phyloP scores from a whole-genome alignment of 192 early-diverging fungal species.

The Backusella mclennaniae region DNA sequence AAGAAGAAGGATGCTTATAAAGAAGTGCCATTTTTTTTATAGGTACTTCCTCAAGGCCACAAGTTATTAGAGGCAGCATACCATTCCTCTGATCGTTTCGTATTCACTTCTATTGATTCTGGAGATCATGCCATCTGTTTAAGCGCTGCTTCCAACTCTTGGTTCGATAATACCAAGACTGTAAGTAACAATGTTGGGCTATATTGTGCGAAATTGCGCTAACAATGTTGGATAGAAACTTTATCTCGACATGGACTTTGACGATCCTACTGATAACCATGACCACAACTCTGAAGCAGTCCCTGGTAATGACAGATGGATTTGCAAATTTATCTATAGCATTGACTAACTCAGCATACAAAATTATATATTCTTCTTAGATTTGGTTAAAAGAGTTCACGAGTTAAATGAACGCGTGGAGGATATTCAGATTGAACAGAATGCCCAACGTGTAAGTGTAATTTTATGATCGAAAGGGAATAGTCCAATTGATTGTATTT shows the following conservation, averaged over 20 bases:
- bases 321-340: background rate
- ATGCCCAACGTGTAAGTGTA: conserved; percentile 77
- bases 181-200: conserved; percentile 38
- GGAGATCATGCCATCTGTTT: conserved; percentile 94
- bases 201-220: background rate
- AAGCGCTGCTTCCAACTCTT: conserved; percentile 59
- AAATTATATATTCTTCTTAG: conserved; percentile 35
- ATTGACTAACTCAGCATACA: background rate
- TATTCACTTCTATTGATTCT: conserved; percentile 85
- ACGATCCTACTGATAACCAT: conserved; percentile 37
- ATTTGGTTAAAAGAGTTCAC: conserved; percentile 67
- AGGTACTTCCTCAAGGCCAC: conserved; percentile 50
- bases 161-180: conserved; percentile 69
- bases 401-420: conserved; percentile 81
- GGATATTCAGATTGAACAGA: conserved; percentile 86
- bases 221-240: conserved; percentile 35
- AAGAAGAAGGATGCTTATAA: background rate
- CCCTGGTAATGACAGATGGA: conserved; percentile 33
- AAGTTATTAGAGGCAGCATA: conserved; percentile 79
- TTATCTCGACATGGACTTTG: conserved; percentile 46
- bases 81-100: conserved; percentile 73
- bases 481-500: conserved; percentile 6
- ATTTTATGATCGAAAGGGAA: no score
- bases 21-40: background rate
- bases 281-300: conserved; percentile 31